phyloP scores from a whole-genome alignment of 1,284 basidiomycete genomes.

The Ceratobasidium sp. region DNA sequence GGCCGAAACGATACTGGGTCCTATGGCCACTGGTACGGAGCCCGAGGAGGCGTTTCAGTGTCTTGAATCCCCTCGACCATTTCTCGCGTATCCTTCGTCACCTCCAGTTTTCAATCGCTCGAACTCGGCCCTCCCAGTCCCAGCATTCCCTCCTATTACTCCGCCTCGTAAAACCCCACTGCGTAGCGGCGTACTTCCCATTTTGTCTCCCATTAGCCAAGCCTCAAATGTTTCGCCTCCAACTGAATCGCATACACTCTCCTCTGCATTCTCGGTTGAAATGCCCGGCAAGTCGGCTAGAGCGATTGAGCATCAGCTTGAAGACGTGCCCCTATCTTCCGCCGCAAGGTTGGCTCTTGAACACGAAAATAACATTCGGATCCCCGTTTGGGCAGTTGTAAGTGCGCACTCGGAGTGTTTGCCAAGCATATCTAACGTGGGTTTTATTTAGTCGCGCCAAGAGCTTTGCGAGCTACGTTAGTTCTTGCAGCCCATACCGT shows the following conservation, averaged over 20 bases:
- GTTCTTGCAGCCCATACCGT: background rate
- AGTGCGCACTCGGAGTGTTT: background rate
- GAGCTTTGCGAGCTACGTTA: constrained; percentile 42
- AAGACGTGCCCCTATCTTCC: background rate
- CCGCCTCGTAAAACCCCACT: background rate
- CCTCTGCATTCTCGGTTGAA: background rate
- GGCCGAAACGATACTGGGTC: background rate
- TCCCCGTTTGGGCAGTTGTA: constrained; percentile 42
- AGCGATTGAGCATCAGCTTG: background rate
- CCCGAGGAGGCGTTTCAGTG: background rate
- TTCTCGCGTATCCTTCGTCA: background rate
- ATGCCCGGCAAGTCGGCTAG: background rate
- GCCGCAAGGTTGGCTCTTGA: background rate
- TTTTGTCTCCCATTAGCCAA: background rate
- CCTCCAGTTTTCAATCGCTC: background rate
- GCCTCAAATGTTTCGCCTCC: background rate
- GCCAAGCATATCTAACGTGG: background rate
- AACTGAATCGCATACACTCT: background rate
- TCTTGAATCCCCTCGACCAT: background rate
- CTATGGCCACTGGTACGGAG: background rate
- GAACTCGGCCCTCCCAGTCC: background rate
- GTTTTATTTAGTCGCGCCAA: constrained; percentile 24
- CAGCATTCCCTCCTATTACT: background rate
- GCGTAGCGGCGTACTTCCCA: background rate
- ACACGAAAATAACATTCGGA: background rate